Base-by-base conservation (phyloP, 1,284 basidiomycete species). In the Moniliella sp. region DNA sequence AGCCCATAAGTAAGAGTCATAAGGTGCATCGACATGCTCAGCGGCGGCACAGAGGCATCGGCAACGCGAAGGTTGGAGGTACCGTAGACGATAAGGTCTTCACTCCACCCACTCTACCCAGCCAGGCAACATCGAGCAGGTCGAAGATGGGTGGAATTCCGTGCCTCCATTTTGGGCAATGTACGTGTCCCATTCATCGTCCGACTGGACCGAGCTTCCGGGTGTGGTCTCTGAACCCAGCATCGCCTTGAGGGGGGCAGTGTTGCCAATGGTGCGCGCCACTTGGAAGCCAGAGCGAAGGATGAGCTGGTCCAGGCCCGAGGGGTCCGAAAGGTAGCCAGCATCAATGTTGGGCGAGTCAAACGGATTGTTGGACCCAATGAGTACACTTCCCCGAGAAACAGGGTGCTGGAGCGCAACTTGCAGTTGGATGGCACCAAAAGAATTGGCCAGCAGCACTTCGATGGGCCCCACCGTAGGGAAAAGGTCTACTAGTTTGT, bases 111-210 rank as follows among this genome's bases (percentile, higher is more conserved):
- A 74, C 27, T 74, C 75, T 36, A 65, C 54, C 21, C 62, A 61
- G 41, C 64, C 59, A 3, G 74, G 74, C 26, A 75, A 62, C 74
- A 76, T 75, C 3, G 72, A 66, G 42, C 68, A 70, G 13, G 73
- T 68, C 39, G 69, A 69, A 15, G 67, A 64, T 1, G 73, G 73
- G 73, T 64, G 55, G 43, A 54, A 54, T 36, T 57, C 53, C 15
- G 56, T 54, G 5, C 43, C 39, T 15, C 42, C 51, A 34, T 46
- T 37, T 37, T 33, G 52, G 45, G 18, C 37, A 36, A 58, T 61
- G 44, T 32, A 32, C 32, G 40, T 28, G 33, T 53, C 50, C 34
- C 37, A 39, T 9, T 45, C 39, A 0, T 27, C 42, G 25, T 50
- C 46, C 18, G 26, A 29, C 12, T 35, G 34, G 8, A 46, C 28